Evolutionary conservation across 2,329 filamentous ascomycete species (phyloP), one percentile per base, ranked within the genome.

Genomic region (Mollisia scopiformis): DNA sequence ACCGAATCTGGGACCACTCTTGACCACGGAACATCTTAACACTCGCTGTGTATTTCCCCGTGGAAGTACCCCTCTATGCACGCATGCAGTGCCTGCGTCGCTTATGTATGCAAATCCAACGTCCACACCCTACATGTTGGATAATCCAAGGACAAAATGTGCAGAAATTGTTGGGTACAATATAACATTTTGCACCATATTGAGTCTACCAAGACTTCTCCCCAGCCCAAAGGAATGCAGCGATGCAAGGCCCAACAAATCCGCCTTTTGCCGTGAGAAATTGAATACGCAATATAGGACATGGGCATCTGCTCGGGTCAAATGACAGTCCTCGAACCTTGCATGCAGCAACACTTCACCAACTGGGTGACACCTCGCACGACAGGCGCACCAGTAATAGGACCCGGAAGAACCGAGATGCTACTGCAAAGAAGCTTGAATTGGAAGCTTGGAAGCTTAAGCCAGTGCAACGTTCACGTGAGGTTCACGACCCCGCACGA

Each of bases 341-440:
- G 43, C 49, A 46, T 28, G 27, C 47, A 52, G 33, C 25, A 35
- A 23, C 23, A 23, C 33, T 31, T 31, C 30, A 21, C 43, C 53
- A 30, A 30, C 19, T 27, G 35, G 39, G 8, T 7, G 8, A 10
- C 19, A 28, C 51, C 39, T 21, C 23, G 14, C 41, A 35, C 23
- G 10, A 54, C 57, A 62, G 53, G 62, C 58, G 59, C 62, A 52
- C 58, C 55, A 65, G 55, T 60, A 59, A 47, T 57, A 61, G 39
- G 52, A 39, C 63, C 61, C 31, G 51, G 33, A 63, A 55, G 27
- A 55, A 43, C 59, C 58, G 63, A 58, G 19, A 39, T 19, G 7
- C 21, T 2, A 13, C 21, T 47, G 43, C 8, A 47, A 7, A 49
- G 58, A 65, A 65, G 60, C 62, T 62, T 61, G 57, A 60, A 55